phyloP scores from a whole-genome alignment of 345 rosid species.

The Dovyalis caffra region DNA sequence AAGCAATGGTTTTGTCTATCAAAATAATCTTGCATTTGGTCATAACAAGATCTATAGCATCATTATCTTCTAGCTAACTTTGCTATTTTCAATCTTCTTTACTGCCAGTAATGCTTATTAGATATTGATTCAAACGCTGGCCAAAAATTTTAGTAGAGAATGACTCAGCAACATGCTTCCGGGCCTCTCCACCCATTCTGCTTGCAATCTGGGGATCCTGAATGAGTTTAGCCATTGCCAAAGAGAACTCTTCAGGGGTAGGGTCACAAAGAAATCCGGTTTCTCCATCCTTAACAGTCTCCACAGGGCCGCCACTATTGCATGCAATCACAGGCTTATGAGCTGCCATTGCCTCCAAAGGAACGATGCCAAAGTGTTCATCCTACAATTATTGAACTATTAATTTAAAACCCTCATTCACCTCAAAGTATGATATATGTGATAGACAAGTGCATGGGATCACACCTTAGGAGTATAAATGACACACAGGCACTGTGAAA shows the following conservation, averaged over 20 bases:
- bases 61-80: not conserved
- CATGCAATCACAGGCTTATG: conserved; percentile 88
- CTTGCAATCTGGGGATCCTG: conserved; percentile 56
- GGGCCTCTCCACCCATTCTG: conserved; percentile 66
- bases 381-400: conserved; percentile 43
- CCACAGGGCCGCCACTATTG: conserved; percentile 90
- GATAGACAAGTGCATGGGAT: not conserved
- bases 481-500: conserved; percentile 63
- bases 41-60: not conserved
- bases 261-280: conserved; percentile 87
- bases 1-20: not conserved
- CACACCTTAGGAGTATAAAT: conserved; percentile 82
- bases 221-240: conserved; percentile 67
- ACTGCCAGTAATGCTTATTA: conserved; percentile 37
- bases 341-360: conserved; percentile 95
- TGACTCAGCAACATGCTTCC: conserved; percentile 50
- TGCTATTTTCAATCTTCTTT: conserved; percentile 44
- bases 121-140: conserved; percentile 59
- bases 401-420: not conserved
- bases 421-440: not conserved
- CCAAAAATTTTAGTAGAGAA: conserved; percentile 71
- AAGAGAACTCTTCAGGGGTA: conserved; percentile 57
- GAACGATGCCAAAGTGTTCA: conserved; percentile 95
- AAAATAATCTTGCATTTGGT: not conserved
- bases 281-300: conserved; percentile 60